Percentiles rank a stretch among this genome's conserved stretches.
Evolutionary conservation across 192 early-diverging fungal species (phyloP).

Genomic region (Linnemannia zychae): DNA sequence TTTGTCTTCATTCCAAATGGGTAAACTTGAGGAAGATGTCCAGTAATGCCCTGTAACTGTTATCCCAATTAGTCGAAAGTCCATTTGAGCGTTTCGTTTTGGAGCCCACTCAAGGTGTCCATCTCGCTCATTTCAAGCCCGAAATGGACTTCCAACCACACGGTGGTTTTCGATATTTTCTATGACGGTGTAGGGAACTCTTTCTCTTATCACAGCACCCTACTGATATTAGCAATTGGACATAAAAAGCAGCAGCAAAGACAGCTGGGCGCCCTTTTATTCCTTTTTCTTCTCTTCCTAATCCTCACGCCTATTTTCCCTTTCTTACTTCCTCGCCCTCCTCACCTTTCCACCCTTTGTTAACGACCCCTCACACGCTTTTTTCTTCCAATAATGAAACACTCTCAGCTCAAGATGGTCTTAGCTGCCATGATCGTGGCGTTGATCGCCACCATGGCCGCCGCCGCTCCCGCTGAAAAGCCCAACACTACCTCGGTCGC

Average conservation of each 20-base stretch:
- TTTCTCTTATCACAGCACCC: neutral
- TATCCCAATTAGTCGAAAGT: neutral
- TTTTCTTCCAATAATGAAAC: slow-evolving; percentile 8
- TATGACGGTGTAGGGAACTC: neutral
- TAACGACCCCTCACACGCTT: slow-evolving; percentile 2
- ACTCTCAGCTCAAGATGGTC: slow-evolving; percentile 29
- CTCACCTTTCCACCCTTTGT: neutral
- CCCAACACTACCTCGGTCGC: neutral
- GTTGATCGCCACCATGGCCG: slow-evolving; percentile 35
- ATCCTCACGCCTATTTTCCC: neutral
- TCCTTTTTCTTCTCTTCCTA: neutral
- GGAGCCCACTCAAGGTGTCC: neutral
- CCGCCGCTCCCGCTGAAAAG: slow-evolving; percentile 15
- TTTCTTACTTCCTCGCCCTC: neutral
- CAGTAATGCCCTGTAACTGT: neutral
- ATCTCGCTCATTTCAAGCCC: neutral
- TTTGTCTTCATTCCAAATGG: neutral
- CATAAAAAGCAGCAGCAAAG: neutral
- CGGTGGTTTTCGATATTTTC: neutral
- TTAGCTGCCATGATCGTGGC: slow-evolving; percentile 33
- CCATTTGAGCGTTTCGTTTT: neutral
- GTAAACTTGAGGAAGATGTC: neutral
- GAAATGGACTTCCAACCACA: neutral
- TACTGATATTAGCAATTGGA: neutral
- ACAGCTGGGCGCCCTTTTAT: neutral